Evolutionary conservation across 345 rosid genomes (phyloP).

Genomic region (Linum tenue): DNA sequence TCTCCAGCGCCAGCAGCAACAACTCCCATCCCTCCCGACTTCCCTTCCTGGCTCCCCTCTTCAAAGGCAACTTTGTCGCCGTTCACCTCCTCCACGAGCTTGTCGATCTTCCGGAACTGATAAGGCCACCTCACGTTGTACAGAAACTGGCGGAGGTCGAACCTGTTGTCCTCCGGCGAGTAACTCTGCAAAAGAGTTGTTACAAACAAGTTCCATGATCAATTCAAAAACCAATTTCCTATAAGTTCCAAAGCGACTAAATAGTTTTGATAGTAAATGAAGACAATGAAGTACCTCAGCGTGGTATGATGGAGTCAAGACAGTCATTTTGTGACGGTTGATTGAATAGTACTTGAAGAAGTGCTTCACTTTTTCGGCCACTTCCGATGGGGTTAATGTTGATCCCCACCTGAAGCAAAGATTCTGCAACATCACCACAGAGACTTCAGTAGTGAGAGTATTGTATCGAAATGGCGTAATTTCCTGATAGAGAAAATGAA

Average conservation of each 20-base stretch:
- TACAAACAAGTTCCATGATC: not conserved
- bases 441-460: constrained; percentile 4
- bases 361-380: constrained; percentile 83
- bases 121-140: constrained; percentile 81
- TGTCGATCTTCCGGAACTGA: constrained; percentile 78
- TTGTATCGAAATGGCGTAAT: not conserved
- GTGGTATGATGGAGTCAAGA: constrained; percentile 85
- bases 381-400: constrained; percentile 62
- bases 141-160: constrained; percentile 81
- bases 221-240: not conserved
- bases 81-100: constrained; percentile 53
- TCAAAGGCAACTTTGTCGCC: constrained; percentile 45
- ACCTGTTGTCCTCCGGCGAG: constrained; percentile 90
- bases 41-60: constrained; percentile 12
- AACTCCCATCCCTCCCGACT: constrained; percentile 17
- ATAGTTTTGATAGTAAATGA: too few species aligned
- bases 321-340: constrained; percentile 95
- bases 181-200: constrained; percentile 46
- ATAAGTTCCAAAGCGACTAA: not conserved
- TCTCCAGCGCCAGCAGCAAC: constrained; percentile 25
- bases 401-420: constrained; percentile 92
- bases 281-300: constrained; percentile 55
- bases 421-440: constrained; percentile 41
- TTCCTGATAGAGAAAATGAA: not conserved
- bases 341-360: constrained; percentile 93